These are phyloP conservation scores for Acidomyces sp. DNA, from an alignment of 495 filamentous ascomycete species.

Conservation along the genomic window DNA sequence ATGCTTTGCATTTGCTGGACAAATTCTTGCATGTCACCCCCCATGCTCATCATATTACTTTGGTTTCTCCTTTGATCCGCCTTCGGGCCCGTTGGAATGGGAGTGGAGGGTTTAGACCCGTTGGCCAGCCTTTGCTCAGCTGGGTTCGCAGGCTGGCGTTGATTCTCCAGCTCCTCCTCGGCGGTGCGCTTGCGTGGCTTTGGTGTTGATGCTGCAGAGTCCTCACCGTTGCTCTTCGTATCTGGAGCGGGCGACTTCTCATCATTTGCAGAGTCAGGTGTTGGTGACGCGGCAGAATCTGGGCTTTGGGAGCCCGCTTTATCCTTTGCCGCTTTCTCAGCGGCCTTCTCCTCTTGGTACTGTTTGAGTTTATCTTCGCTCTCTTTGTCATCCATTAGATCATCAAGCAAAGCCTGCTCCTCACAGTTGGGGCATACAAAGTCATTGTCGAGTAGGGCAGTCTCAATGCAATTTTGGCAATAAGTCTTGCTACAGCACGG, in stretches of 20 bases:
- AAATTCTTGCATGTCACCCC: no score
- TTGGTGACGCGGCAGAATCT: neutral
- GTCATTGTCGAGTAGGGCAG: constrained; percentile 93
- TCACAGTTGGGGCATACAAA: constrained; percentile 87
- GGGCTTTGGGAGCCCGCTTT: constrained; percentile 39
- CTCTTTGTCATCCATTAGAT: constrained; percentile 71
- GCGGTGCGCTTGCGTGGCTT: constrained; percentile 66
- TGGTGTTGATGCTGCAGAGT: constrained; percentile 13
- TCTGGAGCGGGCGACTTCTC: constrained; percentile 6
- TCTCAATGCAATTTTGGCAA: constrained; percentile 98
- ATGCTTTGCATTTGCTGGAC: no score
- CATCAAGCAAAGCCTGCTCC: constrained; percentile 84
- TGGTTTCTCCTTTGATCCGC: constrained; percentile 17
- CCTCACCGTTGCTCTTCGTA: constrained; percentile 10
- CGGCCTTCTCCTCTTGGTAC: constrained; percentile 61
- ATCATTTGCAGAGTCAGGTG: constrained; percentile 13
- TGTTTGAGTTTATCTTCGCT: constrained; percentile 58
- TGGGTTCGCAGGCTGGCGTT: constrained; percentile 46
- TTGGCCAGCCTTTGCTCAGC: constrained; percentile 30
- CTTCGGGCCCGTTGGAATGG: constrained; percentile 20
- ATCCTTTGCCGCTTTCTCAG: constrained; percentile 49
- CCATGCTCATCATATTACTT: constrained; percentile 14
- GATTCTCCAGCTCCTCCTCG: constrained; percentile 54
- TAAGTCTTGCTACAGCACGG: constrained; percentile 95
- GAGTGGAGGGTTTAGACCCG: constrained; percentile 21